These are phyloP conservation scores for Cytospora leucostoma DNA, from an alignment of 2,329 filamentous ascomycete genomes.

Conservation along the genomic window DNA sequence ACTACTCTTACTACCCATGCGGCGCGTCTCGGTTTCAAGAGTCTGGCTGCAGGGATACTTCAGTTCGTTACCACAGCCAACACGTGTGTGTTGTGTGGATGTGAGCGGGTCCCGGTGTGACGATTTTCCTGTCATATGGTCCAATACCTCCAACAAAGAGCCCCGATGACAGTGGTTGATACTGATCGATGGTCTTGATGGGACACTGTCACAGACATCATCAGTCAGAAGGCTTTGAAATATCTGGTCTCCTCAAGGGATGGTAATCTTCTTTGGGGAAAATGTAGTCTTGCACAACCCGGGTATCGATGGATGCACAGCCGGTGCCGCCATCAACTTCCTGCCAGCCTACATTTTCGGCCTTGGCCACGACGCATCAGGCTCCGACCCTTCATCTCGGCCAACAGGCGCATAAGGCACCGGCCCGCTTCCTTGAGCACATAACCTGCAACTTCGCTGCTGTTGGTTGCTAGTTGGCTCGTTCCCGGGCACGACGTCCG, in stretches of 20 bases:
- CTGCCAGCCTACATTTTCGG: neutral
- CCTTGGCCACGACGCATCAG: neutral
- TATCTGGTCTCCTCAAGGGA: too few relatives aligned
- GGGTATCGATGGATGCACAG: too few relatives aligned
- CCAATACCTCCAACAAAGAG: neutral
- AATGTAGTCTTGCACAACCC: too few relatives aligned
- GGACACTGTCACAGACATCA: too few relatives aligned
- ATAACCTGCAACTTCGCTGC: neutral
- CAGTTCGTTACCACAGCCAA: neutral
- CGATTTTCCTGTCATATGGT: neutral
- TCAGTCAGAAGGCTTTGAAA: too few relatives aligned
- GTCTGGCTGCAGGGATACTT: neutral
- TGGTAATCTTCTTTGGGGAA: too few relatives aligned
- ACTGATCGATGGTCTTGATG: too few relatives aligned
- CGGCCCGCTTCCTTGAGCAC: neutral
- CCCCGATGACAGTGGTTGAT: too few relatives aligned
- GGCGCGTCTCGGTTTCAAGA: neutral
- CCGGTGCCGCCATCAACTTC: too few relatives aligned
- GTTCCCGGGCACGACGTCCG: neutral
- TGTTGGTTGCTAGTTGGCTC: constrained; percentile 9
- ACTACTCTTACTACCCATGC: neutral
- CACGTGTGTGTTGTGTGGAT: neutral
- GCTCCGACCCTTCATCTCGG: neutral
- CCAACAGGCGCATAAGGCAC: constrained; percentile 5
- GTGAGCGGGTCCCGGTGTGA: neutral